Evolutionary conservation across 2,329 filamentous ascomycete species (phyloP).

Genomic region (Stemphylium beticola): DNA sequence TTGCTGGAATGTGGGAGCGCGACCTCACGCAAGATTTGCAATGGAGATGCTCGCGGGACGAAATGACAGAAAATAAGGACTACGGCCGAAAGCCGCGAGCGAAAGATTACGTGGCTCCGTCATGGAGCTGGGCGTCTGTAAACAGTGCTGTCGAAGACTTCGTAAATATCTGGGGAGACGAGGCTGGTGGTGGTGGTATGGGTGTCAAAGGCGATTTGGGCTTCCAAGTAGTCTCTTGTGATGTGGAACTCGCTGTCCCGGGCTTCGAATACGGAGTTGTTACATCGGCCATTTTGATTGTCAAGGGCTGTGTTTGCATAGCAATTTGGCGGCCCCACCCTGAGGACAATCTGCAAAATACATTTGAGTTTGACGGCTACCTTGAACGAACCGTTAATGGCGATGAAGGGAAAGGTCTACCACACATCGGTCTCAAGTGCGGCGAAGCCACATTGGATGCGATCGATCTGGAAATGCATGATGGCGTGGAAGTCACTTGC

Average conservation of each 20-base stretch:
- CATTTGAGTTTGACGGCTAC: not conserved
- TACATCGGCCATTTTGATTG: constrained; percentile 4
- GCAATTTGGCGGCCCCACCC: not conserved
- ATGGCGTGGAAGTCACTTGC: constrained; percentile 12
- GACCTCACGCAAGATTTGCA: constrained; percentile 12
- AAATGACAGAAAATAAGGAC: not conserved
- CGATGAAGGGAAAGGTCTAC: not conserved
- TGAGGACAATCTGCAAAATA: not conserved
- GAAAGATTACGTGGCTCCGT: constrained; percentile 7
- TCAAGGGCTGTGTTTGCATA: not conserved
- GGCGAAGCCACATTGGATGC: constrained; percentile 13
- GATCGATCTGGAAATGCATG: constrained; percentile 6
- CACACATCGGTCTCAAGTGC: not conserved
- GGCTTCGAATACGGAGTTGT: constrained; percentile 11
- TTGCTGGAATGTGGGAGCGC: constrained; percentile 15
- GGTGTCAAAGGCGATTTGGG: constrained; percentile 4
- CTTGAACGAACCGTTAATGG: not conserved
- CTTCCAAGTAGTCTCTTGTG: constrained; percentile 9
- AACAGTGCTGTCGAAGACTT: constrained; percentile 5
- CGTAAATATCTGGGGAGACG: constrained; percentile 1
- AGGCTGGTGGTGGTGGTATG: not conserved
- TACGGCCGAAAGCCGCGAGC: not conserved
- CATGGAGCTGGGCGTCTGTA: constrained; percentile 17
- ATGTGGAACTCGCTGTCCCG: constrained; percentile 3
- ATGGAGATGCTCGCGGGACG: constrained; percentile 1